These are phyloP conservation scores for Cymbidium sinense DNA, from an alignment of 106 monocot species.

Conservation along the genomic window DNA sequence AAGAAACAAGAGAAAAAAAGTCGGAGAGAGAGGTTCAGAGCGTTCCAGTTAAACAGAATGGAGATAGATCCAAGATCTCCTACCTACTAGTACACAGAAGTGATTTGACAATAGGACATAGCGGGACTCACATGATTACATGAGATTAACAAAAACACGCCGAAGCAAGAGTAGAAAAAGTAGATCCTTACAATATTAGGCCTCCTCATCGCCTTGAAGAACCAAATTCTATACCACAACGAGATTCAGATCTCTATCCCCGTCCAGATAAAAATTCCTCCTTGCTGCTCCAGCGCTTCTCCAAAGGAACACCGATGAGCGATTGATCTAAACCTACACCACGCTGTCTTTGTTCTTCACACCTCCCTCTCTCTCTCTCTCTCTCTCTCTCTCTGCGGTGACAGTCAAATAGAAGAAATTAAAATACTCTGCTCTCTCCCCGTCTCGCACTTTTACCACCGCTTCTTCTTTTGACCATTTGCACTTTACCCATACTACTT, in stretches of 20 bases:
- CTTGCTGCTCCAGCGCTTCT: background rate
- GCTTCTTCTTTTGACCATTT: too few relatives aligned
- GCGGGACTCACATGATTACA: background rate
- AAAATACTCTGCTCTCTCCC: background rate
- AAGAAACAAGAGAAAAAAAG: background rate
- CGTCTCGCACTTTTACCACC: background rate
- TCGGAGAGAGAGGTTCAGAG: too few relatives aligned
- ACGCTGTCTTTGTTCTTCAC: too few relatives aligned
- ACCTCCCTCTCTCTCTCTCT: constrained; percentile 3
- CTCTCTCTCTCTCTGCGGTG: constrained; percentile 3
- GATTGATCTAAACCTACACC: background rate
- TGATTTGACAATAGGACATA: background rate
- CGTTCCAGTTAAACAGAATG: too few relatives aligned
- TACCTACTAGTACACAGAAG: background rate
- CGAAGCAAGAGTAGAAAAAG: background rate
- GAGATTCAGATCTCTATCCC: background rate
- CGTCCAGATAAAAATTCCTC: background rate
- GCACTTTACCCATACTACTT: too few relatives aligned
- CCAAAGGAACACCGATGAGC: background rate
- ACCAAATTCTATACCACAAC: background rate
- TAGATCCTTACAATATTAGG: background rate
- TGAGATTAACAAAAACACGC: background rate
- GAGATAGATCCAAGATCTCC: background rate
- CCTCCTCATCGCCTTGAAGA: background rate
- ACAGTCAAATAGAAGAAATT: background rate